phyloP scores from a whole-genome alignment of 2,329 filamentous ascomycete genomes.

The Pseudogymnoascus sp. region DNA sequence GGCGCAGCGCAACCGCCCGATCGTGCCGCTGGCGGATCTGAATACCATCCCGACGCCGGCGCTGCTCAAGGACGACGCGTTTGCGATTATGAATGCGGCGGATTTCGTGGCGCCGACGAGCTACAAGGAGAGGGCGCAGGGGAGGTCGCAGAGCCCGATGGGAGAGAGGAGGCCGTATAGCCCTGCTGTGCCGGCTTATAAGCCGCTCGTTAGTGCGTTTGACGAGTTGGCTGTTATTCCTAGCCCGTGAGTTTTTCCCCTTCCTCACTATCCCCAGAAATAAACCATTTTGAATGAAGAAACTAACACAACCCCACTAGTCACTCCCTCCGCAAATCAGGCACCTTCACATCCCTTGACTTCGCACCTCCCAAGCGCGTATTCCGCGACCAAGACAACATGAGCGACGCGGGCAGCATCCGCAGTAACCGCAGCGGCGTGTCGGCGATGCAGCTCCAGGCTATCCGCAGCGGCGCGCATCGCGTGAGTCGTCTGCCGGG shows the following conservation, averaged over 20 bases:
- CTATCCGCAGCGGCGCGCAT: constrained; percentile 60
- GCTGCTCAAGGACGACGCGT: constrained; percentile 72
- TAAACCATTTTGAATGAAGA: background rate
- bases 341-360: constrained; percentile 70
- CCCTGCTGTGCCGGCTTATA: constrained; percentile 61
- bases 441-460: constrained; percentile 47
- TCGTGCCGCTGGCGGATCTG: constrained; percentile 67
- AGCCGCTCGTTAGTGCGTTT: constrained; percentile 74
- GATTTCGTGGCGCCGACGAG: constrained; percentile 79
- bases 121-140: constrained; percentile 59
- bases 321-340: constrained; percentile 66
- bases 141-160: constrained; percentile 56
- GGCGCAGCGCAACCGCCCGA: constrained; percentile 38
- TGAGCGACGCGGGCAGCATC: constrained; percentile 61
- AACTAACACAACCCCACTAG: constrained; percentile 34
- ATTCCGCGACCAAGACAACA: constrained; percentile 47
- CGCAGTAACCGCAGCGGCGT: constrained; percentile 56
- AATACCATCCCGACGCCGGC: constrained; percentile 75
- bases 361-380: constrained; percentile 74
- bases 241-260: constrained; percentile 87
- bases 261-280: background rate
- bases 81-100: constrained; percentile 57
- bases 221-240: constrained; percentile 80
- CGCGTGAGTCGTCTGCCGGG: constrained; percentile 59
- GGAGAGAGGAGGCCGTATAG: constrained; percentile 65